Percentiles rank a stretch among this genome's conserved stretches.
These are phyloP conservation scores for Didymella segeticola DNA, from an alignment of 2,329 filamentous ascomycete species.

Conservation along the genomic window DNA sequence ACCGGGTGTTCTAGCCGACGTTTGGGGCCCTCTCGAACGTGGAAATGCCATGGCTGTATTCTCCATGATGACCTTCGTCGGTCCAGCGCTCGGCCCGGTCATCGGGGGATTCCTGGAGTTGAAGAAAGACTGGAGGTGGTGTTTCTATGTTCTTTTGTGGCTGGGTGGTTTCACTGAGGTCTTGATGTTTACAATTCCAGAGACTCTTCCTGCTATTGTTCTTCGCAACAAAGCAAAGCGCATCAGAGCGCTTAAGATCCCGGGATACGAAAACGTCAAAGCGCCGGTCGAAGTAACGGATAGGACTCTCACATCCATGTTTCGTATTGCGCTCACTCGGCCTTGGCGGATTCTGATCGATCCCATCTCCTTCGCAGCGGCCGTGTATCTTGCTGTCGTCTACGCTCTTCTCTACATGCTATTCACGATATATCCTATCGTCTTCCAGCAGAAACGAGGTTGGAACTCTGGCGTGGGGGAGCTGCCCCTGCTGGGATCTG, in stretches of 20 bases:
- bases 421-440: constrained; percentile 64
- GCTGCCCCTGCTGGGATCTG: constrained; percentile 59
- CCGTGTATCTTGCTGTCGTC: constrained; percentile 61
- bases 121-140: constrained; percentile 51
- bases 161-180: constrained; percentile 4
- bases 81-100: constrained; percentile 62
- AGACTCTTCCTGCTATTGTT: constrained; percentile 4
- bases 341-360: constrained; percentile 64
- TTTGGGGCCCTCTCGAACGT: constrained; percentile 61
- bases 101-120: constrained; percentile 65
- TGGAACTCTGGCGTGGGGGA: constrained; percentile 63
- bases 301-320: constrained; percentile 53
- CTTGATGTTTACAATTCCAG: constrained; percentile 11
- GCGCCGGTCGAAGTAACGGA: constrained; percentile 58
- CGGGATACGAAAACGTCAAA: constrained; percentile 58
- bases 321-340: constrained; percentile 60
- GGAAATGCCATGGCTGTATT: constrained; percentile 64
- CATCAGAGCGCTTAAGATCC: constrained; percentile 57
- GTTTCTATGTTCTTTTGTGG: constrained; percentile 15
- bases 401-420: constrained; percentile 65
- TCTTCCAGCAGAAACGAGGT: constrained; percentile 60
- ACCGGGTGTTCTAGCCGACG: constrained; percentile 60
- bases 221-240: constrained; percentile 43
- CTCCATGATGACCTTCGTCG: constrained; percentile 61
- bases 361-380: constrained; percentile 59